phyloP scores from a whole-genome alignment of 2,329 filamentous ascomycete species.

The Diaporthe ilicicola region DNA sequence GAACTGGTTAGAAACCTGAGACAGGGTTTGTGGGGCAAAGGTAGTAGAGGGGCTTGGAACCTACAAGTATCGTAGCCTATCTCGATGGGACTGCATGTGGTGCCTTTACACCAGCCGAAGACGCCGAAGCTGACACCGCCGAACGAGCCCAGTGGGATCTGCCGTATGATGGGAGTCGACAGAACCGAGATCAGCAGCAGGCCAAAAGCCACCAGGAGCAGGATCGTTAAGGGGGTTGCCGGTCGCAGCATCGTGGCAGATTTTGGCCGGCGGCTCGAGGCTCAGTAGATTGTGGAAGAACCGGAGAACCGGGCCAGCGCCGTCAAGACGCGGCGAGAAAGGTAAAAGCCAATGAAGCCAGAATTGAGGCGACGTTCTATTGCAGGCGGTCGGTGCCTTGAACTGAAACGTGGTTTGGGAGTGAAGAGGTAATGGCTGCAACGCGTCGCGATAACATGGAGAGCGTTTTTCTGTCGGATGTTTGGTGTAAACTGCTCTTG shows the following conservation, averaged over 20 bases:
- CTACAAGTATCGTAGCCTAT: conserved; percentile 88
- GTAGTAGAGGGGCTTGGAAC: conserved; percentile 44
- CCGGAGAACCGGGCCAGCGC: conserved; percentile 47
- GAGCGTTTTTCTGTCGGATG: background rate
- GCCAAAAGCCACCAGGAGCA: conserved; percentile 86
- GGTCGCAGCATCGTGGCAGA: conserved; percentile 80
- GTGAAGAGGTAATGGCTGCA: background rate
- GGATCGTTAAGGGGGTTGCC: conserved; percentile 86
- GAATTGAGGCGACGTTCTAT: conserved; percentile 1
- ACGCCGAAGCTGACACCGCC: conserved; percentile 86
- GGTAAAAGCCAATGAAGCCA: conserved; percentile 31
- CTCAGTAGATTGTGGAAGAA: conserved; percentile 26
- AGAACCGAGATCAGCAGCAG: conserved; percentile 86
- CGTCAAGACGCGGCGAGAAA: conserved; percentile 53
- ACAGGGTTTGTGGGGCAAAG: background rate
- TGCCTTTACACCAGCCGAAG: conserved; percentile 82
- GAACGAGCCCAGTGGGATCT: conserved; percentile 83
- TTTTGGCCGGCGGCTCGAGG: conserved; percentile 37
- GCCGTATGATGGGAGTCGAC: conserved; percentile 89
- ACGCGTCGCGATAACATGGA: conserved; percentile 27
- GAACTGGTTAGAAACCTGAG: background rate
- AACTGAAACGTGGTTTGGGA: background rate
- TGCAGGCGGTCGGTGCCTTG: background rate
- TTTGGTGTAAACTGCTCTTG: background rate
- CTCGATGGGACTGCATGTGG: conserved; percentile 74